Evolutionary conservation across 1,284 basidiomycete genomes (phyloP).

Genomic region (Sanguinoderma infundibulare): DNA sequence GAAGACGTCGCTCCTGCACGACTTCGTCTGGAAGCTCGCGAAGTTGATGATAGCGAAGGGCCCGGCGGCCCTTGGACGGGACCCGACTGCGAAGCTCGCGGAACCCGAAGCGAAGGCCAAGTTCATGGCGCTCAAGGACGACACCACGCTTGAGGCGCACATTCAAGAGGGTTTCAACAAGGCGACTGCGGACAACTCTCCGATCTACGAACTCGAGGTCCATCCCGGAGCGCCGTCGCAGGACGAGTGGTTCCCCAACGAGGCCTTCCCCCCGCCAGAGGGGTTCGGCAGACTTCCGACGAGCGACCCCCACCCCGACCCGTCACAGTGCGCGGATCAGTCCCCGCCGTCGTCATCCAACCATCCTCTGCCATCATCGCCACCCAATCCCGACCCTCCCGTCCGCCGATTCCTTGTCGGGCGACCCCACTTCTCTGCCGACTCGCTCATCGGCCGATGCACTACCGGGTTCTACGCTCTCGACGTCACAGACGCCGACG

Average conservation of each 20-base stretch:
- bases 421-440: background rate
- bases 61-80: conserved; percentile 25
- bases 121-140: background rate
- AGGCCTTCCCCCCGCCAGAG: background rate
- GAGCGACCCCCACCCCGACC: no score
- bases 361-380: no score
- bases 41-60: conserved; percentile 1
- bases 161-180: background rate
- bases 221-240: background rate
- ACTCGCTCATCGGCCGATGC: conserved; percentile 5
- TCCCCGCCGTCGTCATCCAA: no score
- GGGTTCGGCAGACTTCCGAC: no score
- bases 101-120: background rate
- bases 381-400: no score
- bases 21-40: conserved; percentile 15
- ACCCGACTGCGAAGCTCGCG: conserved; percentile 9
- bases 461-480: conserved; percentile 5
- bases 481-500: background rate
- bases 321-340: no score
- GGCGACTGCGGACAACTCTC: background rate
- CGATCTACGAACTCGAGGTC: conserved; percentile 1
- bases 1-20: background rate
- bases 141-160: background rate
- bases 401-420: conserved; percentile 13
- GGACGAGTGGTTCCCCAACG: background rate